Evolutionary conservation across 2,329 filamentous ascomycete species (phyloP).

Genomic region (Nemania serpens): DNA sequence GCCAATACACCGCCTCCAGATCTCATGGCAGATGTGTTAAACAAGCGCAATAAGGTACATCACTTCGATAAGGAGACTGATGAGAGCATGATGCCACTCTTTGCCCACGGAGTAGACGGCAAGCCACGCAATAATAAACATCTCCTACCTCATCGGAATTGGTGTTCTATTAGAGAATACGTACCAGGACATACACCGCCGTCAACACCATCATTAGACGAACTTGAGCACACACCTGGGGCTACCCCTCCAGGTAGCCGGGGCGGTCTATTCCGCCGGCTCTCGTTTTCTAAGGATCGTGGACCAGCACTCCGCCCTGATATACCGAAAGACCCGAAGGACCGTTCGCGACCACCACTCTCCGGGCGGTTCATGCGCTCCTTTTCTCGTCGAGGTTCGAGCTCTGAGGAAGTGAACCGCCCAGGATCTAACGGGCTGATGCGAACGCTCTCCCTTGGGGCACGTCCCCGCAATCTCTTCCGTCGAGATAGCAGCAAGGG

Average conservation of each 20-base stretch:
- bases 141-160: constrained; percentile 87
- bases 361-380: constrained; percentile 54
- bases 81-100: constrained; percentile 95
- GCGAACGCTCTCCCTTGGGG: constrained; percentile 65
- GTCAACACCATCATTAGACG: constrained; percentile 63
- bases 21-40: constrained; percentile 86
- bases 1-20: constrained; percentile 89
- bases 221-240: constrained; percentile 48
- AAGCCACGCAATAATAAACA: constrained; percentile 90
- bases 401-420: constrained; percentile 45
- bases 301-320: constrained; percentile 46
- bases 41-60: constrained; percentile 85
- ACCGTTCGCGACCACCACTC: constrained; percentile 54
- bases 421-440: constrained; percentile 49
- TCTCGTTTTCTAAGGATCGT: constrained; percentile 48
- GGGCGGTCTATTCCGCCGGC: constrained; percentile 51
- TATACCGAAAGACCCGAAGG: constrained; percentile 43
- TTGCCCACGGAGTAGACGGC: constrained; percentile 85
- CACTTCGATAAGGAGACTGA: constrained; percentile 79
- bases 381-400: constrained; percentile 48
- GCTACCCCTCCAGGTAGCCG: constrained; percentile 43
- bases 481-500: constrained; percentile 49
- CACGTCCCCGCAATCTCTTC: constrained; percentile 48
- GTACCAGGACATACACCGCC: constrained; percentile 76
- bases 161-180: constrained; percentile 91